Conservation (phyloP, 768 basidiomycete species). For the Mycena pura region DNA sequence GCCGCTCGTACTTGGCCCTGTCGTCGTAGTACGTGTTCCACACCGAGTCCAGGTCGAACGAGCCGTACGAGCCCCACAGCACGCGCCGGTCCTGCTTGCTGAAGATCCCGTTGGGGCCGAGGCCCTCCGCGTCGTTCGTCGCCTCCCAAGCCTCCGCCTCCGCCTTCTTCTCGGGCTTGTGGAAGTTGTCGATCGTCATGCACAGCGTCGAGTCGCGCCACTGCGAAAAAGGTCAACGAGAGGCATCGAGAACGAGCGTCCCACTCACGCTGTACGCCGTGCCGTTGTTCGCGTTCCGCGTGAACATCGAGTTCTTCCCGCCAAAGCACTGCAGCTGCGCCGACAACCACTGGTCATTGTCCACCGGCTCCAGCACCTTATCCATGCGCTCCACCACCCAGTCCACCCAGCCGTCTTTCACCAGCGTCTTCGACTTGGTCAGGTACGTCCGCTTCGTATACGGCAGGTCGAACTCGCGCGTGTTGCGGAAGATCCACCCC, state of each 20-base stretch:
- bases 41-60: slow-evolving; percentile 21
- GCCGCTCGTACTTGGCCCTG: slow-evolving; percentile 17
- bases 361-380: slow-evolving; percentile 8
- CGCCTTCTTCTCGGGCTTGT: slow-evolving; percentile 19
- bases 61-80: slow-evolving; percentile 17
- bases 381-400: slow-evolving; percentile 19
- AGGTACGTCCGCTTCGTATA: slow-evolving; percentile 22
- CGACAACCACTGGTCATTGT: slow-evolving; percentile 20
- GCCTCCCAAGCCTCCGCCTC: slow-evolving; percentile 22
- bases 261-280: slow-evolving; percentile 17
- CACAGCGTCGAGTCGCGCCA: slow-evolving; percentile 21
- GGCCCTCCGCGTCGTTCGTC: slow-evolving; percentile 8
- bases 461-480: slow-evolving; percentile 18
- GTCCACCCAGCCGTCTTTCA: slow-evolving; percentile 21
- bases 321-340: slow-evolving; percentile 21
- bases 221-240: not conserved
- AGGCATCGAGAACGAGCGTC: not conserved
- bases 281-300: slow-evolving; percentile 9
- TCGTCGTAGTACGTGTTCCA: slow-evolving; percentile 20
- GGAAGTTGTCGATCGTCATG: slow-evolving; percentile 25
- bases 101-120: slow-evolving; percentile 16
- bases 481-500: slow-evolving; percentile 24
- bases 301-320: slow-evolving; percentile 21
- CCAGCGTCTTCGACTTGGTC: slow-evolving; percentile 18
- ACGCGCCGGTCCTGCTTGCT: slow-evolving; percentile 20